Evolutionary conservation across 768 basidiomycete genomes (phyloP).

Genomic region (Clitopilus passeckerianus): DNA sequence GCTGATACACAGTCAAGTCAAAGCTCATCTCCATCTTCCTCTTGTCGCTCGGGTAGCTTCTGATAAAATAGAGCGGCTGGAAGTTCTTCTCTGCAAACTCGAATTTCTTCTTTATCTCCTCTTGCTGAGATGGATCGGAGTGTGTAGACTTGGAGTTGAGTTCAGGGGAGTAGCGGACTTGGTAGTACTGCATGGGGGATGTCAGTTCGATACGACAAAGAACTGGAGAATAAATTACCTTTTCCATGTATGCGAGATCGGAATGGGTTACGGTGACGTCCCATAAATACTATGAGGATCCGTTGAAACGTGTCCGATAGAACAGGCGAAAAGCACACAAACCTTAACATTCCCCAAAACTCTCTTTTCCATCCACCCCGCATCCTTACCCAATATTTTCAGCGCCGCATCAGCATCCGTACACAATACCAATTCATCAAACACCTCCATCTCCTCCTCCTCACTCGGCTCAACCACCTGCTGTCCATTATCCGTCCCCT

Average conservation of each 20-base stretch:
- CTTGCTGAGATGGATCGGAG: slow-evolving; percentile 10
- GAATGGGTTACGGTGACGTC: slow-evolving; percentile 49
- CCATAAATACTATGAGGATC: slow-evolving; percentile 26
- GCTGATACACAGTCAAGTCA: slow-evolving; percentile 43
- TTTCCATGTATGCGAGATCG: slow-evolving; percentile 40
- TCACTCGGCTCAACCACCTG: slow-evolving; percentile 20
- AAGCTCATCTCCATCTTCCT: slow-evolving; percentile 50
- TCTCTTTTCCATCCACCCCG: slow-evolving; percentile 21
- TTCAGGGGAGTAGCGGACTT: slow-evolving; percentile 27
- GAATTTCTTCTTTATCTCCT: slow-evolving; percentile 21
- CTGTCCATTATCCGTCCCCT: slow-evolving; percentile 22
- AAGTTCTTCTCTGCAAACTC: slow-evolving; percentile 34
- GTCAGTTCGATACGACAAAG: not conserved
- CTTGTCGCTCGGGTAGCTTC: slow-evolving; percentile 36
- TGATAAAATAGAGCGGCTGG: slow-evolving; percentile 40
- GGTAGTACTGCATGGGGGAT: slow-evolving; percentile 28
- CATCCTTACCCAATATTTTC: slow-evolving; percentile 18
- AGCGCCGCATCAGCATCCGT: slow-evolving; percentile 22
- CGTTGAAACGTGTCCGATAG: not conserved
- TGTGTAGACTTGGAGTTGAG: slow-evolving; percentile 21
- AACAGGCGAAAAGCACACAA: not conserved
- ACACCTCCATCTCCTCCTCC: slow-evolving; percentile 14
- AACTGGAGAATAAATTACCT: slow-evolving; percentile 18
- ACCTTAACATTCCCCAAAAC: slow-evolving; percentile 26
- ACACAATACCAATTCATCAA: slow-evolving; percentile 22